Conservation (phyloP, 495 filamentous ascomycete species). For the Penicillium paxilli region DNA sequence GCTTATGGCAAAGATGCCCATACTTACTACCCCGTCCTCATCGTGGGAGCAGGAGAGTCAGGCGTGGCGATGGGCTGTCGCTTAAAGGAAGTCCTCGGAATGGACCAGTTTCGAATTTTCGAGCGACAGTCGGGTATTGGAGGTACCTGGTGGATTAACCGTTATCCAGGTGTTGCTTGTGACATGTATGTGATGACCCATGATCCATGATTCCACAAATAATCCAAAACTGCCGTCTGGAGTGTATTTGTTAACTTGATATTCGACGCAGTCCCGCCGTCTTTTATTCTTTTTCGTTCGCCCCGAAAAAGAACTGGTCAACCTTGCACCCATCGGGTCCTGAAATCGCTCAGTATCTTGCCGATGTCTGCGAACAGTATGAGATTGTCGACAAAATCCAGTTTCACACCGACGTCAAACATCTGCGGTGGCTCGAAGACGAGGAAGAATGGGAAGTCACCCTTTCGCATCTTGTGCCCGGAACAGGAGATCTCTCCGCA, state of each 20-base stretch:
- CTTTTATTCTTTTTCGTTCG: constrained; percentile 66
- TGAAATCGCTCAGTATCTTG: constrained; percentile 62
- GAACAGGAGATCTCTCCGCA: constrained; percentile 47
- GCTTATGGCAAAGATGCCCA: constrained; percentile 50
- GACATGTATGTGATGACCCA: constrained; percentile 35
- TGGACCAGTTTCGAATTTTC: constrained; percentile 66
- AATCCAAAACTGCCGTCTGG: no score
- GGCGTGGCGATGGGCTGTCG: constrained; percentile 67
- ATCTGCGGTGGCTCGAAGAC: constrained; percentile 45
- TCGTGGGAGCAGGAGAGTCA: constrained; percentile 64
- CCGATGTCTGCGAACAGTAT: constrained; percentile 57
- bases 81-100: constrained; percentile 57
- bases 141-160: constrained; percentile 69
- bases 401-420: constrained; percentile 54
- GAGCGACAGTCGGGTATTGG: constrained; percentile 61
- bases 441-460: constrained; percentile 59
- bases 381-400: constrained; percentile 60
- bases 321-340: constrained; percentile 51
- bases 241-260: no score
- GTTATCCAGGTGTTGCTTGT: constrained; percentile 64
- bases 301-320: constrained; percentile 58
- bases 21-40: constrained; percentile 55
- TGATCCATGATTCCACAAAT: no score
- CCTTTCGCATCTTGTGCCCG: constrained; percentile 47
- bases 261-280: constrained; percentile 45